phyloP scores from a whole-genome alignment of 148 eudicot species.

The Rhododendron kiyosumense region DNA sequence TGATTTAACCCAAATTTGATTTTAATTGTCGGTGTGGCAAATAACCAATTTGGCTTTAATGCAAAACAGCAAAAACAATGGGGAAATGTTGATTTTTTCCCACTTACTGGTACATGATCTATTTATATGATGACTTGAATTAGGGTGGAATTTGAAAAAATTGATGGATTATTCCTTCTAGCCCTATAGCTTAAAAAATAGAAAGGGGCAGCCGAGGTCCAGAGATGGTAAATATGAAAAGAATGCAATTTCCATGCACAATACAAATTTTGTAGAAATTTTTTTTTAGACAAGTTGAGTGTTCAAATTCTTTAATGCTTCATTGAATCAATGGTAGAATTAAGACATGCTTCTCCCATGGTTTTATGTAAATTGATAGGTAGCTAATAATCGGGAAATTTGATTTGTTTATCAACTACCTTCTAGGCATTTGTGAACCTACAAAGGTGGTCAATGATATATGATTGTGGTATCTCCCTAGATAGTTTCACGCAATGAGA shows the following conservation, averaged over 20 bases:
- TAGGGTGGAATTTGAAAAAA: not conserved
- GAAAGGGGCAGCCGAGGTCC: not conserved
- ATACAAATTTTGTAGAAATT: not conserved
- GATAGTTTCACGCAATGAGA: not conserved
- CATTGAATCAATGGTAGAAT: not conserved
- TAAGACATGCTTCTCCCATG: not conserved
- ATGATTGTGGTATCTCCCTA: not conserved
- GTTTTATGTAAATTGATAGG: not conserved
- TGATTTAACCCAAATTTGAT: not conserved
- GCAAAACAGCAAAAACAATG: not conserved
- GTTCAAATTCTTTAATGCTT: not conserved
- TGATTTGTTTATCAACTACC: not conserved
- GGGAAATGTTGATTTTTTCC: not conserved
- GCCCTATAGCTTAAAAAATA: not conserved
- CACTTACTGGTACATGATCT: not conserved
- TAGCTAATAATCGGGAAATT: not conserved
- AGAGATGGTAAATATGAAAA: not conserved
- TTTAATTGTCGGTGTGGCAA: not conserved
- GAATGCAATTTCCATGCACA: not conserved
- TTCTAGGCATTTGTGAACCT: not conserved
- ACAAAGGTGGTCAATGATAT: not conserved
- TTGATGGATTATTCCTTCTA: not conserved
- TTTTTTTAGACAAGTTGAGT: not conserved
- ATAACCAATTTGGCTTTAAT: not conserved
- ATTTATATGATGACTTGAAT: not conserved